A percentile compares a stretch with the other conserved stretches of the same genome.
Conservation (phyloP, 2,329 filamentous ascomycete genomes). For the Bertia moriformis region DNA sequence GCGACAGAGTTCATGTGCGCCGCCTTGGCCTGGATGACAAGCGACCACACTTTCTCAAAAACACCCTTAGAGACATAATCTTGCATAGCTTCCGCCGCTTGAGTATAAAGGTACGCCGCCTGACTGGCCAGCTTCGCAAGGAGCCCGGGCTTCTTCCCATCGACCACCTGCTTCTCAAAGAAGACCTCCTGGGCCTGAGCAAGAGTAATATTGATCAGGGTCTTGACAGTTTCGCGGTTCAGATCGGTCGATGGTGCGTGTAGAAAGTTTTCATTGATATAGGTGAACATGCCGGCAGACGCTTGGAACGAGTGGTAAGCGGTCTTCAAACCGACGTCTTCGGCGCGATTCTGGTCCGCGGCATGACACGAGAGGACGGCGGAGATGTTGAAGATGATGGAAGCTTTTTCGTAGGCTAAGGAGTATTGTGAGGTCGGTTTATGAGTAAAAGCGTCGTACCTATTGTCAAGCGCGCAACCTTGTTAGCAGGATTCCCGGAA, state of each 20-base stretch:
- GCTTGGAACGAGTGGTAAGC: constrained; percentile 98
- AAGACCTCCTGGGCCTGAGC: constrained; percentile 97
- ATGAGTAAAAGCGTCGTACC: constrained; percentile 99
- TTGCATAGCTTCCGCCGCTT: constrained; percentile 78
- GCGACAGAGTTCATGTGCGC: constrained; percentile 66
- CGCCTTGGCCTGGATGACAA: constrained; percentile 57
- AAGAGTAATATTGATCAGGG: constrained; percentile 79
- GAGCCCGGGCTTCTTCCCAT: constrained; percentile 82
- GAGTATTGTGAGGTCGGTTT: constrained; percentile 96
- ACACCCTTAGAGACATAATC: constrained; percentile 82
- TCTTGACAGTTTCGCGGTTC: constrained; percentile 89
- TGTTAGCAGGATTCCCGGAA: constrained; percentile 3
- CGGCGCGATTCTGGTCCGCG: constrained; percentile 77
- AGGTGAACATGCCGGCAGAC: constrained; percentile 97
- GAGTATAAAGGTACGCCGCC: constrained; percentile 72
- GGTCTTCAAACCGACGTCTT: constrained; percentile 85
- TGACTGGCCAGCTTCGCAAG: constrained; percentile 88
- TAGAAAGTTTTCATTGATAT: constrained; percentile 98
- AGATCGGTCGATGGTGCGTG: constrained; percentile 94
- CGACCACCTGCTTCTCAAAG: constrained; percentile 83
- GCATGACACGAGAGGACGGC: constrained; percentile 93
- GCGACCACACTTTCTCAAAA: constrained; percentile 87
- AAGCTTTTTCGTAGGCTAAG: constrained; percentile 93
- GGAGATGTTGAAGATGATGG: constrained; percentile 98
- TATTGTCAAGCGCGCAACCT: constrained; percentile 19